Percentiles rank a stretch among this genome's conserved stretches.
phyloP scores from a whole-genome alignment of 2,329 filamentous ascomycete genomes.

The Dryadomyces sulphureus region DNA sequence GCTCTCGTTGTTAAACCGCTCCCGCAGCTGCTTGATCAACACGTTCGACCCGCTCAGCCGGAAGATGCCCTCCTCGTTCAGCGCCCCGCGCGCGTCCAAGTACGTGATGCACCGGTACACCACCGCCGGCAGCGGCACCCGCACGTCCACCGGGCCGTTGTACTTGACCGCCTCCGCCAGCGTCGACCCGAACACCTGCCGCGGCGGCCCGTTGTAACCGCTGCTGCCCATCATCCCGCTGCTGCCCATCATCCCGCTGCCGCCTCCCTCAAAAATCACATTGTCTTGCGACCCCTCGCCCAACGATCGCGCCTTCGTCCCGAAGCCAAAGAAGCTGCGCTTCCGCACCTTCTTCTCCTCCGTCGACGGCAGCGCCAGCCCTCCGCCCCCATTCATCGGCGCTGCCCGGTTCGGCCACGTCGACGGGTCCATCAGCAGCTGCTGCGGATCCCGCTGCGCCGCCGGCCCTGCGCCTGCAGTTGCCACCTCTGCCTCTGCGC shows the following conservation, averaged over 20 bases:
- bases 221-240: conserved; percentile 27
- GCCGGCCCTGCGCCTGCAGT: conserved; percentile 26
- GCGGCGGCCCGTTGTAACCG: conserved; percentile 30
- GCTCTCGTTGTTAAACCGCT: conserved; percentile 85
- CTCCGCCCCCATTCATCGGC: conserved; percentile 42
- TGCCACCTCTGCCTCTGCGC: conserved; percentile 15
- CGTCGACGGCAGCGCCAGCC: conserved; percentile 28
- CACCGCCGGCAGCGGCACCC: conserved; percentile 72
- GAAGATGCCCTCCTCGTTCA: conserved; percentile 88
- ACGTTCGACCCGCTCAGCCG: conserved; percentile 92
- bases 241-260: conserved; percentile 13
- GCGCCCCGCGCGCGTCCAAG: conserved; percentile 66
- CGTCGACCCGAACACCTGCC: conserved; percentile 71
- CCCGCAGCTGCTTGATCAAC: conserved; percentile 77
- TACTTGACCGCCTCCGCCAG: conserved; percentile 75
- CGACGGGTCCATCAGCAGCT: conserved; percentile 69
- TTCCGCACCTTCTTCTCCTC: conserved; percentile 76
- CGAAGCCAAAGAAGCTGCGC: conserved; percentile 59
- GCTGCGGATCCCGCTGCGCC: conserved; percentile 65
- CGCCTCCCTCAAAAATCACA: conserved; percentile 34
- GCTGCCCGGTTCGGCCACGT: conserved; percentile 47
- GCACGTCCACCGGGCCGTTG: conserved; percentile 57
- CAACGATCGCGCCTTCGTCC: conserved; percentile 42
- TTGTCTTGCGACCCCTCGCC: conserved; percentile 39
- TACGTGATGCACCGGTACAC: conserved; percentile 95